Conservation (phyloP, 169 alveolate genomes). For the Amoebophrya sp. region DNA sequence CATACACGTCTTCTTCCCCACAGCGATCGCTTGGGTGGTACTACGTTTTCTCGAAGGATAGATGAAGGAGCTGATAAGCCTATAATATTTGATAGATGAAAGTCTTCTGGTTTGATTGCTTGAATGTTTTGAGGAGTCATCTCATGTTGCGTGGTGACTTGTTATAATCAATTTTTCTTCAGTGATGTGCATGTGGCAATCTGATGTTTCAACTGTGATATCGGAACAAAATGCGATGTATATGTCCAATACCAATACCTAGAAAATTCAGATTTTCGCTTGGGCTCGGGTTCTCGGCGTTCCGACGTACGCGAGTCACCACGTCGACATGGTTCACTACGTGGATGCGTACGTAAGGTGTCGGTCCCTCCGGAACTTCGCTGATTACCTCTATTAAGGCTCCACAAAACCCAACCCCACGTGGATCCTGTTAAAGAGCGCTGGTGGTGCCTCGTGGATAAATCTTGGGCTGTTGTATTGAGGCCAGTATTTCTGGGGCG, state of each 20-base stretch:
- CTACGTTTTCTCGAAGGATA: neutral
- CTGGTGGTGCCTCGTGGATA: too few species aligned
- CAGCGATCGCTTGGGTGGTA: neutral
- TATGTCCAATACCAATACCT: neutral
- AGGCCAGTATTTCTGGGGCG: too few species aligned
- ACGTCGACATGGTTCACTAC: slow-evolving; percentile 11
- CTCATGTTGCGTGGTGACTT: neutral
- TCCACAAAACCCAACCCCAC: too few species aligned
- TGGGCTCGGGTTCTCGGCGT: neutral
- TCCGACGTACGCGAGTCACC: neutral
- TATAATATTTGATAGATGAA: neutral
- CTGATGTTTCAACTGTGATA: too few species aligned
- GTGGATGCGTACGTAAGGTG: neutral
- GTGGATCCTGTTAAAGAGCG: too few species aligned
- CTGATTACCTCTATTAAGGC: neutral
- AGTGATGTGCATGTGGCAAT: too few species aligned
- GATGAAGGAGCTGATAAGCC: neutral
- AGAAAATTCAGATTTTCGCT: neutral
- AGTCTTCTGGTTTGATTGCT: neutral
- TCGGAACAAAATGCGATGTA: too few species aligned
- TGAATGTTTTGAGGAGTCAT: neutral
- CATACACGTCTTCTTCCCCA: neutral
- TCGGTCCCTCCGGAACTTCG: neutral
- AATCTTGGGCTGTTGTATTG: too few species aligned
- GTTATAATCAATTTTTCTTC: neutral